These are phyloP conservation scores for Sisymbrium irio DNA, from an alignment of 345 rosid genomes.

Conservation along the genomic window DNA sequence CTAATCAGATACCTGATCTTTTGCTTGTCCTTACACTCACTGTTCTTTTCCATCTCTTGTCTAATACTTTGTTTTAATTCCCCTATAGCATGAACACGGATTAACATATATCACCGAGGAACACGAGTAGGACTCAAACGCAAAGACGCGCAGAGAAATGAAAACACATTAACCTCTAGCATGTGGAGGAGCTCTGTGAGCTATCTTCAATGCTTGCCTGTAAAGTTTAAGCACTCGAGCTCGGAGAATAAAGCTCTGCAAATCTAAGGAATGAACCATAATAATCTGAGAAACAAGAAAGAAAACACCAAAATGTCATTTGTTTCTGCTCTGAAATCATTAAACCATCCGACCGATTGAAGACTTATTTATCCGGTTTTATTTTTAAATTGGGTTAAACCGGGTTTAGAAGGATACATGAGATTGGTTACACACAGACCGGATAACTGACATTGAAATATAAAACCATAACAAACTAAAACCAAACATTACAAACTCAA, in stretches of 20 bases:
- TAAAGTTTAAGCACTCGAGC: too few relatives aligned
- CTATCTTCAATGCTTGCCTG: too few relatives aligned
- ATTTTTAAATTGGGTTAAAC: neutral
- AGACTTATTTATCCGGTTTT: too few relatives aligned
- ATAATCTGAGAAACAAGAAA: conserved; percentile 15
- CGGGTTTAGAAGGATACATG: neutral
- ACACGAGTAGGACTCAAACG: neutral
- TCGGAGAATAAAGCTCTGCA: too few relatives aligned
- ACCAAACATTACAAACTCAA: too few relatives aligned
- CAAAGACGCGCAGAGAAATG: neutral
- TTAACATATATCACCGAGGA: neutral
- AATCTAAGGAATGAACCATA: conserved; percentile 53
- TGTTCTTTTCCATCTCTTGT: conserved; percentile 69
- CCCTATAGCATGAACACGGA: conserved; percentile 28
- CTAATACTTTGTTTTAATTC: conserved; percentile 59
- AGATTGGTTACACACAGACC: neutral
- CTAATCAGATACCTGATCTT: conserved; percentile 69
- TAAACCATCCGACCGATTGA: too few relatives aligned
- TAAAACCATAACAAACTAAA: too few relatives aligned
- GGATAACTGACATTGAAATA: neutral
- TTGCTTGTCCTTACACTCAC: conserved; percentile 61
- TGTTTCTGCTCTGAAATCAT: too few relatives aligned
- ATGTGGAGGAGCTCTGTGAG: too few relatives aligned
- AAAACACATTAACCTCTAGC: conserved; percentile 52
- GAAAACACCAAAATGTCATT: neutral